Evolutionary conservation across 106 monocot genomes (phyloP), one percentile per base, ranked within the genome.

Genomic region (Agapanthus africanus): DNA sequence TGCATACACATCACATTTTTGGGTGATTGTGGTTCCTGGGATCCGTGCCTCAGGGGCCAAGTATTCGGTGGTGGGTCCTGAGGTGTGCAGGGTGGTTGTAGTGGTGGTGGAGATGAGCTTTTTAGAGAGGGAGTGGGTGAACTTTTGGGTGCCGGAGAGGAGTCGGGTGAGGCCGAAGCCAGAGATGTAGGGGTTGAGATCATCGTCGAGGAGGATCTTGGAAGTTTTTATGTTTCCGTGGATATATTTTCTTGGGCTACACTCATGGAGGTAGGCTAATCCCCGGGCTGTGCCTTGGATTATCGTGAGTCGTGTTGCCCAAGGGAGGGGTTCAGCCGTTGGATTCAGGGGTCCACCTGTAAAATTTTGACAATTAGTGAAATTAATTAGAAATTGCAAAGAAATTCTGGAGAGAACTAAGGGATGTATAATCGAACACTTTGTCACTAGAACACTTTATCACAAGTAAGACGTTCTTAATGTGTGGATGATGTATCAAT

Each of bases 171-270:
- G 80, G 33, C 93, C 93, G 22, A 87, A 90, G 11, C 90, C 90
- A n/a, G 93, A 90, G 41, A 94, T 42, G 44, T 81, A 84, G 2
- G 93, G 76, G 67, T 63, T 73, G 67, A 80, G 73, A 25, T 90
- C 87, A 37, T 90, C 87, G 59, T 87, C 87, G 6, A 94, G 80
- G 33, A 94, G 93, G 62, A 94, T 87, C 76, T 94, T 94, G 5
- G 93, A 82, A 19, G 86, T 71, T 69, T 80, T 90, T 38, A 94
- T 72, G 76, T 52, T 85, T 0, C 90, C 90, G 54, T 94, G 94
- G 23, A 77, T 73, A 80, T 82, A 81, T 77, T 87, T 90, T 65
- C 94, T 69, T 0, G 90, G 80, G 42, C 80, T 81, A 60, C 72
- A 90, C n/a, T 94, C 90, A 57, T 94, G 94, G 30, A 94, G 73